A percentile compares a stretch with the other conserved stretches of the same genome.
phyloP scores from a whole-genome alignment of 306 rosid genomes.

The Vachellia collinsii region DNA sequence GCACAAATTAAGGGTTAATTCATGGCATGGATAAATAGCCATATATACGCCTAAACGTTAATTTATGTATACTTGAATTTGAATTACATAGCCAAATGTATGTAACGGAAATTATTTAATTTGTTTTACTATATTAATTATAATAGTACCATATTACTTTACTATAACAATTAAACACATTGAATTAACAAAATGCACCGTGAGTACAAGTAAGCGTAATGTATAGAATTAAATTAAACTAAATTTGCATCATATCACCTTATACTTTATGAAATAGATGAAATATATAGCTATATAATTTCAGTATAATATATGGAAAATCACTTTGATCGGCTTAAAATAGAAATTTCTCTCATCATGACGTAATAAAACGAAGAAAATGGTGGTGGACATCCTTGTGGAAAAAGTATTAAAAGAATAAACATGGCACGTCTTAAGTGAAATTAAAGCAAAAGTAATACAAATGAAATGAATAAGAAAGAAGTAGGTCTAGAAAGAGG shows the following conservation, averaged over 20 bases:
- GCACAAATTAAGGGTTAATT: too few species aligned
- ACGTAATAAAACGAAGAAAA: not conserved
- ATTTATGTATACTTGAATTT: too few species aligned
- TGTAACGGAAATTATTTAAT: too few species aligned
- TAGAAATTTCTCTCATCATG: not conserved
- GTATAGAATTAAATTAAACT: too few species aligned
- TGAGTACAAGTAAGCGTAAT: too few species aligned
- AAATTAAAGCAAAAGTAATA: conserved; percentile 49
- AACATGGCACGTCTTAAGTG: conserved; percentile 22
- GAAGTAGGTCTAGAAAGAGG: not conserved
- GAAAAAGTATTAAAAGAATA: not conserved
- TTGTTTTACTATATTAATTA: too few species aligned
- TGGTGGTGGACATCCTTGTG: not conserved
- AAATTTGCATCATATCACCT: not conserved
- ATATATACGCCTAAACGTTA: too few species aligned
- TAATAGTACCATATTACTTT: too few species aligned
- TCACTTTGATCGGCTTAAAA: not conserved
- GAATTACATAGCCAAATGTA: too few species aligned
- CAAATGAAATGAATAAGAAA: not conserved
- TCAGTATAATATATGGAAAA: not conserved
- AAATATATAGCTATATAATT: not conserved
- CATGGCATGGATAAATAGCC: too few species aligned
- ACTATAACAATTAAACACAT: too few species aligned
- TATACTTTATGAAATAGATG: not conserved
- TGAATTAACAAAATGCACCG: too few species aligned